Percentiles rank a stretch among this genome's conserved stretches.
Evolutionary conservation across 176 grass and related monocot species (phyloP).

Genomic region (Raddia distichophylla): DNA sequence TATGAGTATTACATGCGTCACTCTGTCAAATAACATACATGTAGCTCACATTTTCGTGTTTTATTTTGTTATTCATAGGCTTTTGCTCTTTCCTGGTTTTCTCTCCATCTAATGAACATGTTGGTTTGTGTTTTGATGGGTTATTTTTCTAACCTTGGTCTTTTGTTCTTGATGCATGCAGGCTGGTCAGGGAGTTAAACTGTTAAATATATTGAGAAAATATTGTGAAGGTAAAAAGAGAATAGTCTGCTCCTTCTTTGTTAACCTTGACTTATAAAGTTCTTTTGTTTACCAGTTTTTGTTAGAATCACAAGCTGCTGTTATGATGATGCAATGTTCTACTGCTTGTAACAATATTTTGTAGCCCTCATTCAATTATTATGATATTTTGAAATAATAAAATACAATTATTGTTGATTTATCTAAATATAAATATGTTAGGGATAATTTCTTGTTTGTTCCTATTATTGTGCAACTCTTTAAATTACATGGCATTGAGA

Average conservation of each 20-base stretch:
- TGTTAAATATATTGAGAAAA: slow-evolving; percentile 89
- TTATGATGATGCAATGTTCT: background rate
- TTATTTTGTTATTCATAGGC: slow-evolving; percentile 1
- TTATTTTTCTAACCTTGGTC: slow-evolving; percentile 2
- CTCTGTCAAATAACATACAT: slow-evolving; percentile 1
- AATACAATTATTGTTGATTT: background rate
- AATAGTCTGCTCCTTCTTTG: slow-evolving; percentile 12
- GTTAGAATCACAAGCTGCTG: slow-evolving; percentile 2
- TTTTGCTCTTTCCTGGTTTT: slow-evolving; percentile 18
- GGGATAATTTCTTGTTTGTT: slow-evolving; percentile 29
- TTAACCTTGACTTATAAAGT: background rate
- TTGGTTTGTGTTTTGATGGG: slow-evolving; percentile 18
- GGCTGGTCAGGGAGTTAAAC: slow-evolving; percentile 79
- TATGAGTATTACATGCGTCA: background rate
- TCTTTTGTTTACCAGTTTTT: slow-evolving; percentile 14
- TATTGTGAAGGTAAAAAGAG: slow-evolving; percentile 91
- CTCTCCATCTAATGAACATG: slow-evolving; percentile 11
- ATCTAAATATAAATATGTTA: slow-evolving; percentile 12
- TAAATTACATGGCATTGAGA: slow-evolving; percentile 14
- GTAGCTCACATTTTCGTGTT: background rate
- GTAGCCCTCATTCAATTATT: background rate
- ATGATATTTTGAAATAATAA: background rate
- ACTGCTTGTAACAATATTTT: slow-evolving; percentile 12
- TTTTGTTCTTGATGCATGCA: slow-evolving; percentile 44
- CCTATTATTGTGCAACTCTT: slow-evolving; percentile 4